Evolutionary conservation across 495 filamentous ascomycete species (phyloP), one percentile per base, ranked within the genome.

Genomic region (Hypoxylon fragiforme): DNA sequence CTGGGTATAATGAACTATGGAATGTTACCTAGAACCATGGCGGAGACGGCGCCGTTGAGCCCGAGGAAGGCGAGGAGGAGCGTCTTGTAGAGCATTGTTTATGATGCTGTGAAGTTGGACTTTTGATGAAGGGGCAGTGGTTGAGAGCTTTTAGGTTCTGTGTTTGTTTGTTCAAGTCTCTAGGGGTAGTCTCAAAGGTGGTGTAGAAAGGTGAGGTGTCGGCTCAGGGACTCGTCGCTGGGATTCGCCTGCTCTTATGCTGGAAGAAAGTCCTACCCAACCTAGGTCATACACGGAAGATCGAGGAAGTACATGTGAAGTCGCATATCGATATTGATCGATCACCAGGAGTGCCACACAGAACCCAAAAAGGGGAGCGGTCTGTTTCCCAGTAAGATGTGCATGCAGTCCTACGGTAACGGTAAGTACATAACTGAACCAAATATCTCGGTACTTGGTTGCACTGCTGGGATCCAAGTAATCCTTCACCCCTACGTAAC

Each of bases 1-100:
- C n/a, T n/a, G n/a, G n/a, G n/a, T n/a, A n/a, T n/a, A n/a, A n/a
- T n/a, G n/a, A n/a, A n/a, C n/a, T n/a, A n/a, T n/a, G n/a, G n/a
- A n/a, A n/a, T n/a, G n/a, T n/a, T 54, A 54, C 50, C 50, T 46
- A 54, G 15, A 26, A 47, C 50, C 50, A 46, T 54, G 6, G 50
- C 38, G n/a, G 43, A 40, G 35, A 36, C 50, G n/a, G 41, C 21
- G 43, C 50, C 35, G 14, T 36, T 54, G 26, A 54, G 34, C 3
- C 50, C 50, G 2, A 54, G 36, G 19, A 54, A 18, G 43, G 42
- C 22, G n/a, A 54, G 28, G 42, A 54, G 35, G 12, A 46, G 18
- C 0, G 43, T 41, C 50, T 46, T 54, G 50, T 46, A 46, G 19
- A 46, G 42, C 50, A 54, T 49, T n/a, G 30, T 1, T 16, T 9